Evolutionary conservation across 352 stramenopile genomes (phyloP).

Genomic region (Pythium dissotocum): DNA sequence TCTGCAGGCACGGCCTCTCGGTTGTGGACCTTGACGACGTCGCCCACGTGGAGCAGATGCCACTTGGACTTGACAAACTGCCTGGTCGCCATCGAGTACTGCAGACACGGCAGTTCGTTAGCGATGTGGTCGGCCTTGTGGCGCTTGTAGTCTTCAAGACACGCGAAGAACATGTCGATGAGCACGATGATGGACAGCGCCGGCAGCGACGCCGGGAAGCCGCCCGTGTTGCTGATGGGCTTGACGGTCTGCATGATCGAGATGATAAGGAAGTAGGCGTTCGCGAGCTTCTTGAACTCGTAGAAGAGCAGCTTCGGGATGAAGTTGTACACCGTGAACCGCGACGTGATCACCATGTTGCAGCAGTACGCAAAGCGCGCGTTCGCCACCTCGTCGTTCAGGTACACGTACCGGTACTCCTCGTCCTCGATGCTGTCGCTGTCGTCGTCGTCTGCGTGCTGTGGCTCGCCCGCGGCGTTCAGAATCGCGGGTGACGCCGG

Average conservation of each 20-base stretch:
- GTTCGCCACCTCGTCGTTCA: conserved; percentile 72
- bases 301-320: conserved; percentile 91
- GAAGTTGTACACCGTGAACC: conserved; percentile 92
- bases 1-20: conserved; percentile 86
- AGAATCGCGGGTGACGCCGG: background rate
- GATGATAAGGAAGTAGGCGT: conserved; percentile 94
- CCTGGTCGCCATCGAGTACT: conserved; percentile 33
- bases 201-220: conserved; percentile 87
- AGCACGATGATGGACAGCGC: conserved; percentile 92
- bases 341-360: conserved; percentile 89
- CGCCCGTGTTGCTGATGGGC: conserved; percentile 91
- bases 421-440: conserved; percentile 30
- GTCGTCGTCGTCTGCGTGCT: conserved; percentile 18
- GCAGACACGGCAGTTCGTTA: conserved; percentile 72
- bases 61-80: conserved; percentile 74
- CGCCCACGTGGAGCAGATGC: conserved; percentile 81
- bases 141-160: conserved; percentile 90
- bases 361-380: conserved; percentile 55
- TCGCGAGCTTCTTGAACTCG: conserved; percentile 91
- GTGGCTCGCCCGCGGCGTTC: background rate
- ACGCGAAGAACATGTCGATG: conserved; percentile 92
- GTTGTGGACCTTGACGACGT: conserved; percentile 90
- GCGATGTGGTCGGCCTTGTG: conserved; percentile 86
- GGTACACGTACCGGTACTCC: conserved; percentile 69
- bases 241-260: conserved; percentile 91